A percentile compares a stretch with the other conserved stretches of the same genome.
Evolutionary conservation across 2,329 filamentous ascomycete genomes (phyloP).

Genomic region (Trichoderma brevicompactum): DNA sequence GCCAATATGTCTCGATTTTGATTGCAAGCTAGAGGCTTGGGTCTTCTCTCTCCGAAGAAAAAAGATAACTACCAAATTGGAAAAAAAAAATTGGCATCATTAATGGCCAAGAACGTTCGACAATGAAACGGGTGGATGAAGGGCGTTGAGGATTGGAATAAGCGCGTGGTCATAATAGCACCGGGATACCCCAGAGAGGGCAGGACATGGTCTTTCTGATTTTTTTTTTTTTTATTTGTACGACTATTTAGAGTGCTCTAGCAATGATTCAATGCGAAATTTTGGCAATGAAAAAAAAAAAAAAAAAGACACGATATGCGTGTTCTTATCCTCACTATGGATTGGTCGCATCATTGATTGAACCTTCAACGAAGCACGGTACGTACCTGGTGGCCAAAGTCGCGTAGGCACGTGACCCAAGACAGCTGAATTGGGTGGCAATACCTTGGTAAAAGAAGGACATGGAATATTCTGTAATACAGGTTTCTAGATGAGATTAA

Average conservation of each 20-base stretch:
- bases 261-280: slow-evolving; percentile 13
- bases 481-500: too few relatives aligned
- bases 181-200: slow-evolving; percentile 23
- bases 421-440: background rate
- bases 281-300: background rate
- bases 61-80: background rate
- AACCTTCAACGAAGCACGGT: too few relatives aligned
- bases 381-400: background rate
- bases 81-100: background rate
- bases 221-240: slow-evolving; percentile 10
- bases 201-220: slow-evolving; percentile 22
- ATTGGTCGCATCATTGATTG: background rate
- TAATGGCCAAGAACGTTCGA: background rate
- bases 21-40: background rate
- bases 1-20: slow-evolving; percentile 57
- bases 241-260: background rate
- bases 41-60: background rate
- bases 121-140: background rate
- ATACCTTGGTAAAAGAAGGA: too few relatives aligned
- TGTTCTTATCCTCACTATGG: background rate
- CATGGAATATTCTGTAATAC: too few relatives aligned
- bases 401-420: background rate
- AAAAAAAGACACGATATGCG: background rate
- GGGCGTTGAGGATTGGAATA: slow-evolving; percentile 17
- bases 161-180: background rate